These are phyloP conservation scores for Cyberlindnera maritima DNA, from an alignment of 805 yeast genomes.

Conservation along the genomic window DNA sequence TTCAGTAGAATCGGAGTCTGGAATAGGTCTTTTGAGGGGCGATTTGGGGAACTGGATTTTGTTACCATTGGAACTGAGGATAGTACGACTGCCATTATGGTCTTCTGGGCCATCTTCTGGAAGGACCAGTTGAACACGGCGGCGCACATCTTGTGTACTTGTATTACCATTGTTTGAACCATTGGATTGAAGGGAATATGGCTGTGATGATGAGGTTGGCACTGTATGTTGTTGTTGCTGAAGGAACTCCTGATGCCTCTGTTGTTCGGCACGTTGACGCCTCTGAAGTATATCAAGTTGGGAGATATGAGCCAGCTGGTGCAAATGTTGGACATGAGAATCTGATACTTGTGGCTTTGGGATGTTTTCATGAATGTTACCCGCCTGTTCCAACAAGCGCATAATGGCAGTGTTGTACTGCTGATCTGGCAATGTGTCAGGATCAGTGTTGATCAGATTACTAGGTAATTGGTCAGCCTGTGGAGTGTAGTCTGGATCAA, in stretches of 20 bases:
- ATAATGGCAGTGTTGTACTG: not conserved
- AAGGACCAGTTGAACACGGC: conserved; percentile 1
- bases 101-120: not conserved
- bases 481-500: conserved; percentile 3
- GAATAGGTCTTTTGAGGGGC: conserved; percentile 20
- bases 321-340: not conserved
- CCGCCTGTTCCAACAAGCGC: not conserved
- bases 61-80: not conserved
- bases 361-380: not conserved
- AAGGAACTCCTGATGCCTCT: too few relatives aligned
- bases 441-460: conserved; percentile 21
- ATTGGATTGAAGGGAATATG: not conserved
- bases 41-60: conserved; percentile 7
- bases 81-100: not conserved
- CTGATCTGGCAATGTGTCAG: conserved; percentile 30
- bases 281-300: not conserved
- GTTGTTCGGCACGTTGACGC: not conserved
- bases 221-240: too few relatives aligned
- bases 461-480: not conserved
- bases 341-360: not conserved
- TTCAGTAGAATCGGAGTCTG: not conserved
- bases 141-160: not conserved
- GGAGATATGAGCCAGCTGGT: not conserved
- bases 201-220: too few relatives aligned
- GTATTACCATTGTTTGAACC: not conserved